These are phyloP conservation scores for Nicotiana otophora DNA, from an alignment of 257 asterid genomes.

Conservation along the genomic window DNA sequence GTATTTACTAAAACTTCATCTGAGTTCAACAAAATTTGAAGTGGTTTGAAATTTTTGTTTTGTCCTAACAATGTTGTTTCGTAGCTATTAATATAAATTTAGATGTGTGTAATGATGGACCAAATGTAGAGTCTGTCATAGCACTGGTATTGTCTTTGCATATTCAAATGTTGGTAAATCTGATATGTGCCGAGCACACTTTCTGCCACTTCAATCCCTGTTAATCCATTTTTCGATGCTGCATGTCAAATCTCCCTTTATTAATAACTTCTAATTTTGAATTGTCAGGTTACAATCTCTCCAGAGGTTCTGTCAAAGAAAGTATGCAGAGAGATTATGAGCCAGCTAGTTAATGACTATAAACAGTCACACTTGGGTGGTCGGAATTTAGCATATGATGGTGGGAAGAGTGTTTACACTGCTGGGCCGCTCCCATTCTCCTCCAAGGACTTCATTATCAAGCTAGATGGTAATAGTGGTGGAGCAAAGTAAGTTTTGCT, in stretches of 20 bases:
- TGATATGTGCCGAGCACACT: not conserved
- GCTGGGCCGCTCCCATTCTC: slow-evolving; percentile 64
- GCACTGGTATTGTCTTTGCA: not conserved
- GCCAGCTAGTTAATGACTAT: slow-evolving; percentile 21
- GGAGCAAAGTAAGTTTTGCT: slow-evolving; percentile 24
- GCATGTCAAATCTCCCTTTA: no score
- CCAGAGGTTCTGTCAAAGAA: slow-evolving; percentile 66
- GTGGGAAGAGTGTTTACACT: slow-evolving; percentile 59
- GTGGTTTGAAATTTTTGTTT: not conserved
- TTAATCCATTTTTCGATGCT: not conserved
- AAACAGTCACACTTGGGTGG: slow-evolving; percentile 38
- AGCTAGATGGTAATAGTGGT: slow-evolving; percentile 28
- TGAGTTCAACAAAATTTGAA: not conserved
- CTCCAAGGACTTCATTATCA: slow-evolving; percentile 55
- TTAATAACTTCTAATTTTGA: not conserved
- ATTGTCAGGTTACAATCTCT: slow-evolving; percentile 44
- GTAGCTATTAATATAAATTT: not conserved
- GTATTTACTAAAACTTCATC: not conserved
- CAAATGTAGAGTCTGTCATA: not conserved
- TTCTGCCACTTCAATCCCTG: not conserved
- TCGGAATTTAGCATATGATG: slow-evolving; percentile 57
- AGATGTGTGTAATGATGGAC: not conserved
- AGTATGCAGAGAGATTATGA: slow-evolving; percentile 40
- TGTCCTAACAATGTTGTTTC: not conserved
- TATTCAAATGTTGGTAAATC: not conserved